These are phyloP conservation scores for Heracleum sosnowskyi DNA, from an alignment of 129 eudicot genomes.

Conservation along the genomic window DNA sequence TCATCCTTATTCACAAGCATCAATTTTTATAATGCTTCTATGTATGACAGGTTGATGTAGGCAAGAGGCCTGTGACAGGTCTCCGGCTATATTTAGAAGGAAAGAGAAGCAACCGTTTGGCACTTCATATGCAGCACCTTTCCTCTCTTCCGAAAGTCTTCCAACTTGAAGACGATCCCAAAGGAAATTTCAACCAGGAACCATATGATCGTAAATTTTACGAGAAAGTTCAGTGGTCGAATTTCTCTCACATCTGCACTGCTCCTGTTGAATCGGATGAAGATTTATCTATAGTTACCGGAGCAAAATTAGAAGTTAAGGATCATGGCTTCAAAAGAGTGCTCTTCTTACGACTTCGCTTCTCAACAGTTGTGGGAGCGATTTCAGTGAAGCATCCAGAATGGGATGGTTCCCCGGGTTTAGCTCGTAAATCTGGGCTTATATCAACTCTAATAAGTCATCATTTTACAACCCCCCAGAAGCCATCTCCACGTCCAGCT, in stretches of 20 bases:
- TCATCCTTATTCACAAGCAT: neutral
- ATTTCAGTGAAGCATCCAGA: conserved; percentile 64
- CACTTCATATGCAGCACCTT: conserved; percentile 91
- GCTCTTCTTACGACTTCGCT: conserved; percentile 78
- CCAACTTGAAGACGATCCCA: conserved; percentile 67
- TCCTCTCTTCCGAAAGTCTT: conserved; percentile 83
- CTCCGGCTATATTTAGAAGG: conserved; percentile 90
- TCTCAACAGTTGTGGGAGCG: conserved; percentile 70
- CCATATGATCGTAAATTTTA: conserved; percentile 64
- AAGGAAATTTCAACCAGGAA: conserved; percentile 40
- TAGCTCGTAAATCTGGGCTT: conserved; percentile 90
- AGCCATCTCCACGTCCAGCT: conserved; percentile 75
- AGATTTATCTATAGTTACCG: conserved; percentile 75
- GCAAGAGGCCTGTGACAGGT: conserved; percentile 95
- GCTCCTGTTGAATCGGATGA: conserved; percentile 94
- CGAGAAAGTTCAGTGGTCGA: conserved; percentile 94
- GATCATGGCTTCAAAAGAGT: conserved; percentile 80
- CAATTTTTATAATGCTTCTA: neutral
- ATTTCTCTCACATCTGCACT: conserved; percentile 93
- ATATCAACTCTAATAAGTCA: conserved; percentile 90
- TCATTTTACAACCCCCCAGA: conserved; percentile 68
- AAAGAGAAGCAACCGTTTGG: conserved; percentile 79
- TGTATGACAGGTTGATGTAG: conserved; percentile 79
- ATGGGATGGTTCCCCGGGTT: conserved; percentile 95
- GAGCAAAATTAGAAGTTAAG: conserved; percentile 79